Evolutionary conservation across 2,329 filamentous ascomycete species (phyloP).

Genomic region (Claviceps quebecensis): DNA sequence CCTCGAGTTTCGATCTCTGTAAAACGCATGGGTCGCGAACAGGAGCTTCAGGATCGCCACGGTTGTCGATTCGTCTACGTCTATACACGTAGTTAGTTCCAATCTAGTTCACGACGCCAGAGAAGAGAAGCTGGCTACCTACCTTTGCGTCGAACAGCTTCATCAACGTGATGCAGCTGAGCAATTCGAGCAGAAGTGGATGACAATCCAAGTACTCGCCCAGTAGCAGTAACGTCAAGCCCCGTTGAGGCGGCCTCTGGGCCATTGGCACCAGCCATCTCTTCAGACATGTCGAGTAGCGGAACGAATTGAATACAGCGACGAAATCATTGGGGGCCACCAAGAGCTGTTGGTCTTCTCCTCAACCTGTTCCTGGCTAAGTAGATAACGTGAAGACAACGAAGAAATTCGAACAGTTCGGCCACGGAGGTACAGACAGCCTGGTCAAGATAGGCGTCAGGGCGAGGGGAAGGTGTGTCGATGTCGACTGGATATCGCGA

Average conservation of each 20-base stretch:
- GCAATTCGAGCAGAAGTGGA: conserved; percentile 43
- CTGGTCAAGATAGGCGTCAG: background rate
- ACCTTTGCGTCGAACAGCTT: conserved; percentile 28
- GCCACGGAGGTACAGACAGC: background rate
- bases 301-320: conserved; percentile 10
- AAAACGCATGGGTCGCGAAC: conserved; percentile 77
- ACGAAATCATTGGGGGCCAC: conserved; percentile 22
- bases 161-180: conserved; percentile 41
- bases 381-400: background rate
- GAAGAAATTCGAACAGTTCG: background rate
- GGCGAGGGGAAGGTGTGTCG: background rate
- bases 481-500: background rate
- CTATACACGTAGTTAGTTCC: conserved; percentile 11
- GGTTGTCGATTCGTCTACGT: conserved; percentile 33
- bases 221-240: conserved; percentile 36
- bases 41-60: conserved; percentile 53
- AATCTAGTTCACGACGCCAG: conserved; percentile 10
- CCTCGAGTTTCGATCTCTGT: conserved; percentile 73
- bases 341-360: background rate
- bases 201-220: conserved; percentile 43
- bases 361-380: background rate
- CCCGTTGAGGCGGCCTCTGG: conserved; percentile 20
- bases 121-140: conserved; percentile 1
- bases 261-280: conserved; percentile 25
- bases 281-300: conserved; percentile 22